A percentile compares a stretch with the other conserved stretches of the same genome.
These are phyloP conservation scores for Cladochytrium replicatum DNA, from an alignment of 192 early-diverging fungal genomes.

Conservation along the genomic window DNA sequence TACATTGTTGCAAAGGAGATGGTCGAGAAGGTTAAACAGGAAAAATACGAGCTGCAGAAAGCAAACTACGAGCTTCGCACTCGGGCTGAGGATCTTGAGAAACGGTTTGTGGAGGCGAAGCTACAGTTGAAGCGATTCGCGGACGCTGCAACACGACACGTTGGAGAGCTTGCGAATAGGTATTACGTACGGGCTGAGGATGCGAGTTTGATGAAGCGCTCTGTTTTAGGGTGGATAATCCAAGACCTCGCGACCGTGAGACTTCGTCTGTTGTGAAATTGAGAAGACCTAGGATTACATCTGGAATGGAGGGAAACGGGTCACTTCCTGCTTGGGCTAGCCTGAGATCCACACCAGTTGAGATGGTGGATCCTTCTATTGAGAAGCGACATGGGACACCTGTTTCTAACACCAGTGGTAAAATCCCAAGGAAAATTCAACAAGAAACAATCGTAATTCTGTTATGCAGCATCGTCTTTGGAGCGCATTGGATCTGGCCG, in stretches of 20 bases:
- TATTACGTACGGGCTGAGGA: no score
- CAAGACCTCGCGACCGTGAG: no score
- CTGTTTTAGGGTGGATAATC: no score
- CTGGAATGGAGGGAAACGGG: background rate
- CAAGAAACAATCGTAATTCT: background rate
- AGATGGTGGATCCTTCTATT: background rate
- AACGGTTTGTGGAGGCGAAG: constrained; percentile 20
- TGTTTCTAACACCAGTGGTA: no score
- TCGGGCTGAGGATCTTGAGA: constrained; percentile 23
- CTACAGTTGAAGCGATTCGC: constrained; percentile 9
- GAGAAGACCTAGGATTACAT: no score
- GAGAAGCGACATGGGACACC: background rate
- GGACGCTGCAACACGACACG: constrained; percentile 10
- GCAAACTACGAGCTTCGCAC: constrained; percentile 21
- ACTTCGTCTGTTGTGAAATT: no score
- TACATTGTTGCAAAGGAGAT: constrained; percentile 30
- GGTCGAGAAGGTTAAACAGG: constrained; percentile 31
- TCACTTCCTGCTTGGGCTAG: background rate
- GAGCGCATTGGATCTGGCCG: no score
- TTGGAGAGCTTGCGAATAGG: constrained; percentile 1
- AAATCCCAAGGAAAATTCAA: background rate
- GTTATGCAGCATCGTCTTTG: background rate
- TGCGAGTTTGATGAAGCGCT: no score
- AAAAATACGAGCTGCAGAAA: constrained; percentile 24
- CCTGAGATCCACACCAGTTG: background rate